Conservation (phyloP, 108 stramenopile genomes). For the Fistulifera pelliculosa region DNA sequence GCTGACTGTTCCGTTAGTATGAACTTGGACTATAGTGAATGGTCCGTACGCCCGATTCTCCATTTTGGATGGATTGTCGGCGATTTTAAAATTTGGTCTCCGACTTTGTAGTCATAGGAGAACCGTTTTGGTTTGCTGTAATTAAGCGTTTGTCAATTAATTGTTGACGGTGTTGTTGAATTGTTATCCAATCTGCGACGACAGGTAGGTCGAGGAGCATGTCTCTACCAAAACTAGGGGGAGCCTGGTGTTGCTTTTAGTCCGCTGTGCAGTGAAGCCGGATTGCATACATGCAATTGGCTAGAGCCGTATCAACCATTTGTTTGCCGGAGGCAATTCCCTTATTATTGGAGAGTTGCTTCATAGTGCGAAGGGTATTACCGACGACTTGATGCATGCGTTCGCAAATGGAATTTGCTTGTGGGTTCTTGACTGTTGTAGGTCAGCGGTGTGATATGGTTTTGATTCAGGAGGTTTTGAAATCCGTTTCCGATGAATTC, state of each 20-base stretch:
- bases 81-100: slow-evolving; percentile 12
- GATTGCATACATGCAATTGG: slow-evolving; percentile 13
- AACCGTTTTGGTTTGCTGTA: slow-evolving; percentile 6
- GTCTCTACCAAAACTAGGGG: slow-evolving; percentile 17
- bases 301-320: slow-evolving; percentile 16
- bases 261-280: slow-evolving; percentile 7
- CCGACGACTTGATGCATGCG: slow-evolving; percentile 25
- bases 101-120: slow-evolving; percentile 14
- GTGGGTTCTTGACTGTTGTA: slow-evolving; percentile 33
- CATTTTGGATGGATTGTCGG: slow-evolving; percentile 16
- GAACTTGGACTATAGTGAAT: slow-evolving; percentile 18
- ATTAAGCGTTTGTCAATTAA: slow-evolving; percentile 11
- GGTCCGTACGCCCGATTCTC: slow-evolving; percentile 23
- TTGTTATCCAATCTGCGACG: background rate
- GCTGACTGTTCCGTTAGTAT: slow-evolving; percentile 30
- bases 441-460: background rate
- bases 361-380: slow-evolving; percentile 8
- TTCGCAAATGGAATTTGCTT: slow-evolving; percentile 36
- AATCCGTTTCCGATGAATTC: too few species aligned
- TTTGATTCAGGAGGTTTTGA: too few species aligned
- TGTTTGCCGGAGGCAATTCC: slow-evolving; percentile 8
- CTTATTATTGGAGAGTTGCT: background rate
- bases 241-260: slow-evolving; percentile 18
- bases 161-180: background rate
- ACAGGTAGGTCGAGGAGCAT: too few species aligned